These are phyloP conservation scores for Neonectria punicea DNA, from an alignment of 2,329 filamentous ascomycete species.

Conservation along the genomic window DNA sequence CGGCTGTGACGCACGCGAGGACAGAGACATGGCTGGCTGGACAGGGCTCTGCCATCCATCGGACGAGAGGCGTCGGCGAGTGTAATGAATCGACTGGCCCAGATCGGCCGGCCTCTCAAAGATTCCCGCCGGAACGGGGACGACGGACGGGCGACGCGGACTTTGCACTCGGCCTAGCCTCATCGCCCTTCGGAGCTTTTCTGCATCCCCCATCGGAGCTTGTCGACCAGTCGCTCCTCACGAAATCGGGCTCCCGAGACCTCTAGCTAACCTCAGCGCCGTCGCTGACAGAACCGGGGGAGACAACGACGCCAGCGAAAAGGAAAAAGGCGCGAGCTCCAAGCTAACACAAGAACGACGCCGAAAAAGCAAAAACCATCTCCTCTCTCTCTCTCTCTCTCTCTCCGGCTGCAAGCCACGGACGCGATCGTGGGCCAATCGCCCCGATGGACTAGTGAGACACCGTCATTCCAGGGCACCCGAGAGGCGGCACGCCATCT, in stretches of 20 bases:
- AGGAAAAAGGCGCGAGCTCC: too few relatives aligned
- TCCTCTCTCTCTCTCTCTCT: too few relatives aligned
- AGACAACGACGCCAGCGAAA: too few relatives aligned
- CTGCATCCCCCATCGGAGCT: slow-evolving; percentile 11
- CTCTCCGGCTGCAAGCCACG: neutral
- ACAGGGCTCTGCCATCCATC: slow-evolving; percentile 10
- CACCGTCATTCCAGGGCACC: neutral
- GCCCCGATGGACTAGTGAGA: neutral
- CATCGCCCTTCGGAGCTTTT: slow-evolving; percentile 23
- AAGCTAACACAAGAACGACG: too few relatives aligned
- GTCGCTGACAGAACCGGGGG: too few relatives aligned
- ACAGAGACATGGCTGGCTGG: slow-evolving; percentile 17
- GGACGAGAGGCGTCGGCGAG: slow-evolving; percentile 22
- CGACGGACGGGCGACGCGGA: neutral
- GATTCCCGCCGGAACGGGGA: too few relatives aligned
- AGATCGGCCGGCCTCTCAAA: slow-evolving; percentile 19
- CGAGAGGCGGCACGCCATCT: neutral
- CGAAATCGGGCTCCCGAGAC: slow-evolving; percentile 20
- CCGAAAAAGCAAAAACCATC: too few relatives aligned
- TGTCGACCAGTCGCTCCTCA: slow-evolving; percentile 15
- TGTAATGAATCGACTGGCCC: slow-evolving; percentile 21
- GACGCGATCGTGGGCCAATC: neutral
- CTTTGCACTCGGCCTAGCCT: neutral
- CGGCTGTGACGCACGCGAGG: neutral
- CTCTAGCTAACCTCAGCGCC: too few relatives aligned